Evolutionary conservation across 257 asterid species (phyloP), one percentile per base, ranked within the genome.

Genomic region (Scutellaria baicalensis): DNA sequence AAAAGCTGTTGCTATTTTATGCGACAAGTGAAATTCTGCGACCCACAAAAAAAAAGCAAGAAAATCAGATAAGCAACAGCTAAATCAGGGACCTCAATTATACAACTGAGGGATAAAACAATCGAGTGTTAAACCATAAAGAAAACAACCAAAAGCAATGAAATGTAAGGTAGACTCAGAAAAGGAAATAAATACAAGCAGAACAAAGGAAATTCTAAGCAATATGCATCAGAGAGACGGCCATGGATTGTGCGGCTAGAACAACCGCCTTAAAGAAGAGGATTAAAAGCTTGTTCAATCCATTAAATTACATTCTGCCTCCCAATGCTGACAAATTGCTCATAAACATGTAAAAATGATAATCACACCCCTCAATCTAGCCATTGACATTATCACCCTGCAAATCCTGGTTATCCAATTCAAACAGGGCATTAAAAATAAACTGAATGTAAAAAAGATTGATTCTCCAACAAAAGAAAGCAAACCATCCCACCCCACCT

Each of bases 1-100:
- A 60, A 38, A 59, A 66, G 17, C 42, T 65, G 69, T 49, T 49
- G 76, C 72, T 38, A 50, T 73, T 57, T 59, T 65, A 45, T 51
- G 64, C 56, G 48, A 51, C 36, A 18, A 47, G 66, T 18, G 55
- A 75, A 79, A 61, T 50, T 42, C 84, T 77, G 83, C 82, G 74
- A 52, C 13, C 45, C 38, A 18, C 36, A 20, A 38, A 23, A n/a
- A 10, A 21, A n/a, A n/a, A n/a, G n/a, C n/a, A n/a, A 2, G 40
- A 64, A 73, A 39, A 33, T 60, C 49, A 16, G 49, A 67, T 44
- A 59, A 38, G 64, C 20, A 21, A 20, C 67, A 49, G 9, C 4
- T 20, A 40, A 36, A 44, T 77, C 12, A 58, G 63, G 74, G 31
- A 27, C 23, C 17, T 11, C 12, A 42, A 11, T 4, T 27, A 33